Conservation (phyloP, 2,329 filamentous ascomycete genomes). For the Fusarium mundagurra region DNA sequence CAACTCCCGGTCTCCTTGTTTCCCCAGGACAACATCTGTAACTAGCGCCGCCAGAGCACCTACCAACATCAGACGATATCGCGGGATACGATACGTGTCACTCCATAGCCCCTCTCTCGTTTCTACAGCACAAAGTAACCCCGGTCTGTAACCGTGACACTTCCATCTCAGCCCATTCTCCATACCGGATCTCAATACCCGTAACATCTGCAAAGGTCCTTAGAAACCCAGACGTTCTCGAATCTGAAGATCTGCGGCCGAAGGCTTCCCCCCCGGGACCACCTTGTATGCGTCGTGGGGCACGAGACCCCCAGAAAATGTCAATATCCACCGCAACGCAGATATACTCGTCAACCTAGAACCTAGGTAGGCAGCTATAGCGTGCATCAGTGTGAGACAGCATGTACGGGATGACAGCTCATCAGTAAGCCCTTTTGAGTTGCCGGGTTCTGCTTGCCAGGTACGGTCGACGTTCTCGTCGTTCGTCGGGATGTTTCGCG, state of each 20-base stretch:
- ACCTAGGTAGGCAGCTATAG: conserved; percentile 13
- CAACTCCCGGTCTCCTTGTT: conserved; percentile 15
- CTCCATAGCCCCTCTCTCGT: conserved; percentile 8
- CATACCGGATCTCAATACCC: conserved; percentile 22
- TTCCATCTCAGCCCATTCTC: conserved; percentile 22
- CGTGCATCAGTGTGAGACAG: conserved; percentile 39
- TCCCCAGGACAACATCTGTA: conserved; percentile 27
- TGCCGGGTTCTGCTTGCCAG: conserved; percentile 23
- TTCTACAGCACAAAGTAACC: background rate
- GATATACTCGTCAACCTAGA: background rate
- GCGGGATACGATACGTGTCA: conserved; percentile 39
- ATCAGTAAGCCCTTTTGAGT: conserved; percentile 26
- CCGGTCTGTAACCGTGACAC: conserved; percentile 16
- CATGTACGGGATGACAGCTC: conserved; percentile 31
- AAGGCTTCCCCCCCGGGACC: background rate
- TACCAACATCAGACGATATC: conserved; percentile 44
- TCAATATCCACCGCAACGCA: conserved; percentile 19
- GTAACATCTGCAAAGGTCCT: conserved; percentile 13
- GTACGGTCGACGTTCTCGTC: background rate
- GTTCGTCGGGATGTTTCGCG: conserved; percentile 32
- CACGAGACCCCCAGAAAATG: conserved; percentile 20
- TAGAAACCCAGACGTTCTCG: conserved; percentile 24
- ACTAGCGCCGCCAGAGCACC: conserved; percentile 31
- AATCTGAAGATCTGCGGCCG: conserved; percentile 15
- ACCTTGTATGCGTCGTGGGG: background rate